Percentiles rank a stretch among this genome's conserved stretches.
Conservation (phyloP, 306 rosid species). For the Castanea crenata region DNA sequence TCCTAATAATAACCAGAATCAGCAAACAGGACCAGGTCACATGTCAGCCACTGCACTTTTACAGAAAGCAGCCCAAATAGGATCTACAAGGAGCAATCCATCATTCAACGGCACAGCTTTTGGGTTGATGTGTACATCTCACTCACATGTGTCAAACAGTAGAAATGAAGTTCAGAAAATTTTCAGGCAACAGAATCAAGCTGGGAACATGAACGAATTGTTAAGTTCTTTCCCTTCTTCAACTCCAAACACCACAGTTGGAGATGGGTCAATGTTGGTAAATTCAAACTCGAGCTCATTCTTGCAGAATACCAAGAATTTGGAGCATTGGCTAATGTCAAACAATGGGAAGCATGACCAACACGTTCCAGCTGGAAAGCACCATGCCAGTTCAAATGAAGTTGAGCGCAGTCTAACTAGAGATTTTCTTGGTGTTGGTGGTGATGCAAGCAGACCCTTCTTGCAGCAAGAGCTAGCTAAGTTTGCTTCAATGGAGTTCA, state of each 20-base stretch:
- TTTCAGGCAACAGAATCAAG: slow-evolving; percentile 20
- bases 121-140: slow-evolving; percentile 27
- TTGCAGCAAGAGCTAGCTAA: slow-evolving; percentile 54
- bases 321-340: slow-evolving; percentile 15
- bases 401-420: slow-evolving; percentile 57
- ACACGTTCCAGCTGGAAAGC: neutral
- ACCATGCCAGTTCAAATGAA: slow-evolving; percentile 12
- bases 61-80: slow-evolving; percentile 66
- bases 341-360: slow-evolving; percentile 3
- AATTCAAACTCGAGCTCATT: slow-evolving; percentile 25
- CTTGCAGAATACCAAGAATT: slow-evolving; percentile 15
- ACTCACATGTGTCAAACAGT: neutral
- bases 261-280: slow-evolving; percentile 20
- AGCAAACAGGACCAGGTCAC: slow-evolving; percentile 33
- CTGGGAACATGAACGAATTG: slow-evolving; percentile 30
- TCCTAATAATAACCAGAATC: slow-evolving; percentile 28
- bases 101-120: slow-evolving; percentile 26
- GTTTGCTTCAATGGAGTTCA: slow-evolving; percentile 50
- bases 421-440: slow-evolving; percentile 85
- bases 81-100: slow-evolving; percentile 40
- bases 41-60: slow-evolving; percentile 69
- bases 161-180: slow-evolving; percentile 15
- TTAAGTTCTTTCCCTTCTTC: slow-evolving; percentile 31
- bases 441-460: slow-evolving; percentile 40
- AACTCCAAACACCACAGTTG: slow-evolving; percentile 4